Conservation (phyloP, 257 asterid genomes). For the Solanum tacnaense region DNA sequence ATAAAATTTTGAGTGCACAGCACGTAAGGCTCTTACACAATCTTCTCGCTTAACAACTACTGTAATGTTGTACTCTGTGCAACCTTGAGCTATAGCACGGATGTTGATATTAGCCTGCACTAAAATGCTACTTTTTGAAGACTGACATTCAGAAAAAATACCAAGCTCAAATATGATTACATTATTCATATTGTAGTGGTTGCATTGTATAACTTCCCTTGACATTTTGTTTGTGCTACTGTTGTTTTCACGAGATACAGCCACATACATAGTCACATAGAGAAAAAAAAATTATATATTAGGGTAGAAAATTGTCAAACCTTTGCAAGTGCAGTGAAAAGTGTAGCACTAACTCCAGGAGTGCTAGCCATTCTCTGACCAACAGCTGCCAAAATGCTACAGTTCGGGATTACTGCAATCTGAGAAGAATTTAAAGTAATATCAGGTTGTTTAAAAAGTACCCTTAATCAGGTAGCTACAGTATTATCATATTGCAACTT, state of each 20-base stretch:
- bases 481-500: not conserved
- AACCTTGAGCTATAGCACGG: conserved; percentile 99
- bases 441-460: not conserved
- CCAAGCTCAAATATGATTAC: not conserved
- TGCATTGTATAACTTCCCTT: not conserved
- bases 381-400: conserved; percentile 97
- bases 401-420: conserved; percentile 83
- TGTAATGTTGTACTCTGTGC: conserved; percentile 90
- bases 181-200: not conserved
- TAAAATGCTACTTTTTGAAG: conserved; percentile 8
- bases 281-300: not conserved
- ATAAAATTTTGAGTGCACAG: conserved; percentile 97
- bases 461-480: not conserved
- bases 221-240: not conserved
- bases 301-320: conserved; percentile 23
- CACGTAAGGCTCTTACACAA: conserved; percentile 85
- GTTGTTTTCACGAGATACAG: not conserved
- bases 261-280: not conserved
- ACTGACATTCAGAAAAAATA: not conserved
- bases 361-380: conserved; percentile 99
- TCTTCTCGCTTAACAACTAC: conserved; percentile 92
- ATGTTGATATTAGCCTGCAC: conserved; percentile 91
- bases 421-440: conserved; percentile 20
- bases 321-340: conserved; percentile 97
- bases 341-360: conserved; percentile 98